A percentile compares a stretch with the other conserved stretches of the same genome.
These are phyloP conservation scores for Globisporangium cylindrosporum DNA, from an alignment of 352 stramenopile species.

Conservation along the genomic window DNA sequence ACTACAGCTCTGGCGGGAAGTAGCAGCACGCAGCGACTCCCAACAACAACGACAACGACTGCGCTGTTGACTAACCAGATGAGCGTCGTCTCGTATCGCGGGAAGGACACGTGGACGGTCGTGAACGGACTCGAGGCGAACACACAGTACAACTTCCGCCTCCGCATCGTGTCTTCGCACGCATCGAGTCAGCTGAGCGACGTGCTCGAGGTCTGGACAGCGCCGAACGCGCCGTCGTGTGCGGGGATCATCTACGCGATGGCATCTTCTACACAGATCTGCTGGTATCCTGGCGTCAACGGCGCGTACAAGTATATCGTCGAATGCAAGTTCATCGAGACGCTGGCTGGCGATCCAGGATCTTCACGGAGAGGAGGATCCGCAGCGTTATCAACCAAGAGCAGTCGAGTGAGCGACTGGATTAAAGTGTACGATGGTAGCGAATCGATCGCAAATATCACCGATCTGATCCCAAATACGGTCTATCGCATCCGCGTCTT, in stretches of 20 bases:
- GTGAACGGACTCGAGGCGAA: slow-evolving; percentile 80
- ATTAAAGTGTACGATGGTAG: slow-evolving; percentile 74
- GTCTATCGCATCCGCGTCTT: slow-evolving; percentile 87
- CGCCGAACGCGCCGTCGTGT: slow-evolving; percentile 50
- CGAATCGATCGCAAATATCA: slow-evolving; percentile 58
- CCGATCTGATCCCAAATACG: slow-evolving; percentile 66
- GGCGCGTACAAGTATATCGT: slow-evolving; percentile 72
- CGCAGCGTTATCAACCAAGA: background rate
- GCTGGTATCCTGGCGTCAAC: slow-evolving; percentile 78
- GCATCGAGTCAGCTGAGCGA: slow-evolving; percentile 75
- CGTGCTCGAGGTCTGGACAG: slow-evolving; percentile 68
- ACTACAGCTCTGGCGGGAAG: background rate
- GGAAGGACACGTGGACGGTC: slow-evolving; percentile 35
- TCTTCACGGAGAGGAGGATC: slow-evolving; percentile 2
- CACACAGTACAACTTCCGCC: slow-evolving; percentile 78
- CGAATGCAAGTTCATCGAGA: slow-evolving; percentile 75
- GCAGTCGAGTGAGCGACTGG: slow-evolving; percentile 43
- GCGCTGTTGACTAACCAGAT: slow-evolving; percentile 32
- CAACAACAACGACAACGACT: slow-evolving; percentile 11
- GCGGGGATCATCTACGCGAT: slow-evolving; percentile 55
- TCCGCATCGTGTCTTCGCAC: slow-evolving; percentile 75
- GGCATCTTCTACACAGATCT: slow-evolving; percentile 51
- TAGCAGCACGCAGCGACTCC: slow-evolving; percentile 6
- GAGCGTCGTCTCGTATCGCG: slow-evolving; percentile 73
- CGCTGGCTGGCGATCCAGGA: slow-evolving; percentile 23